phyloP scores from a whole-genome alignment of 78 protist genomes.

The Pigoraptor vietnamica region DNA sequence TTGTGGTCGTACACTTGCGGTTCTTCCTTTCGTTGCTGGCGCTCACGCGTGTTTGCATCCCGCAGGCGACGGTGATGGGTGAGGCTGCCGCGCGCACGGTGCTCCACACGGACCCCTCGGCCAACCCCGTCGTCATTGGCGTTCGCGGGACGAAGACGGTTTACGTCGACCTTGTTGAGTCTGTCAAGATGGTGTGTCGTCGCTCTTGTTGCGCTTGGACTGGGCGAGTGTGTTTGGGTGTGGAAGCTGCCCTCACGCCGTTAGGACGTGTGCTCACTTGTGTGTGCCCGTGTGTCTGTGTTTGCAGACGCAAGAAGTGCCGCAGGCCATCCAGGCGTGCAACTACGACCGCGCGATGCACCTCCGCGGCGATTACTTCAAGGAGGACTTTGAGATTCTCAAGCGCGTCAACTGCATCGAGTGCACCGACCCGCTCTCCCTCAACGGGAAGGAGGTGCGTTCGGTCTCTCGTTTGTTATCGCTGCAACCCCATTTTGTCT shows the following conservation, averaged over 20 bases:
- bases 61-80: background rate
- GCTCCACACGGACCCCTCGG: background rate
- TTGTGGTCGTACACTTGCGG: too few relatives aligned
- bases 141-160: slow-evolving; percentile 23
- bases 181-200: background rate
- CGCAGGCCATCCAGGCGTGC: slow-evolving; percentile 15
- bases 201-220: background rate
- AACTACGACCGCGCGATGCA: slow-evolving; percentile 46
- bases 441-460: slow-evolving; percentile 17
- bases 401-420: background rate
- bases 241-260: background rate
- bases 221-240: background rate
- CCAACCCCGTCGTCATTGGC: slow-evolving; percentile 48
- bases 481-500: background rate
- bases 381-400: slow-evolving; percentile 18
- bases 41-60: too few relatives aligned
- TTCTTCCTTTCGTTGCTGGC: too few relatives aligned
- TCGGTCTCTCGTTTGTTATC: background rate
- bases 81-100: slow-evolving; percentile 44
- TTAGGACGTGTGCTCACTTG: background rate
- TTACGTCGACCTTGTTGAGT: slow-evolving; percentile 47
- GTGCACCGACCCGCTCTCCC: background rate
- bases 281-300: background rate
- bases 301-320: slow-evolving; percentile 49
- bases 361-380: slow-evolving; percentile 47